A percentile compares a stretch with the other conserved stretches of the same genome.
Evolutionary conservation across 2,329 filamentous ascomycete species (phyloP).

Genomic region (Penicillium oxalicum): DNA sequence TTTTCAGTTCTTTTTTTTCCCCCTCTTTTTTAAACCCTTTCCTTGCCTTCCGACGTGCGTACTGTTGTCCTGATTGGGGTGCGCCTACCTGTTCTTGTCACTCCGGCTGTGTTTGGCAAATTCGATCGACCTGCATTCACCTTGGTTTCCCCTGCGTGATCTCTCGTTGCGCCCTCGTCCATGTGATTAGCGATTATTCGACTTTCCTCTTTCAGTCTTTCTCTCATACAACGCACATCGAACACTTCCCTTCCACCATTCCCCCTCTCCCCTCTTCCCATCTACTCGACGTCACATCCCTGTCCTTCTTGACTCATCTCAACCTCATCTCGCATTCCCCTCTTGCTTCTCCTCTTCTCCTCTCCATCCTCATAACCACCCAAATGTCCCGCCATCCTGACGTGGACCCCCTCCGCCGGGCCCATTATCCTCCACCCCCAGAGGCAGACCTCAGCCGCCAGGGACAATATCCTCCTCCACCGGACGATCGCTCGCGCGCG

Average conservation of each 20-base stretch:
- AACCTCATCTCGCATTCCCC: constrained; percentile 12
- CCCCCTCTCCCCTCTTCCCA: constrained; percentile 8
- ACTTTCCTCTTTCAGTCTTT: constrained; percentile 2
- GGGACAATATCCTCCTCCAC: constrained; percentile 37
- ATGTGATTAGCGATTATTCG: constrained; percentile 21
- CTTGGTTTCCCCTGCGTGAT: constrained; percentile 21
- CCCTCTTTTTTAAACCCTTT: constrained; percentile 3
- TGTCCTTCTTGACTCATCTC: constrained; percentile 23
- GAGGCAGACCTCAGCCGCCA: constrained; percentile 29
- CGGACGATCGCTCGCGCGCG: constrained; percentile 32
- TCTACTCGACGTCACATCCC: constrained; percentile 23
- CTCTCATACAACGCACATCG: not conserved
- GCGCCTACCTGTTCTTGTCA: constrained; percentile 6
- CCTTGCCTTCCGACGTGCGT: constrained; percentile 3
- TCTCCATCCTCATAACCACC: constrained; percentile 17
- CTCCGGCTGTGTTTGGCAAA: constrained; percentile 3
- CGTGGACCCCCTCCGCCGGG: constrained; percentile 41
- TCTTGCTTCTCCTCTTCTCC: constrained; percentile 18
- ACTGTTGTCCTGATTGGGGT: no score
- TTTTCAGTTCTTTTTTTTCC: not conserved
- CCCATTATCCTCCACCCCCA: constrained; percentile 38
- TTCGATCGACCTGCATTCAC: constrained; percentile 7
- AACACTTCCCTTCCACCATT: not conserved
- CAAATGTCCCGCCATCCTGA: constrained; percentile 42
- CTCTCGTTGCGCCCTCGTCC: constrained; percentile 20